phyloP scores from a whole-genome alignment of 257 asterid genomes.

The Sherardia arvensis region DNA sequence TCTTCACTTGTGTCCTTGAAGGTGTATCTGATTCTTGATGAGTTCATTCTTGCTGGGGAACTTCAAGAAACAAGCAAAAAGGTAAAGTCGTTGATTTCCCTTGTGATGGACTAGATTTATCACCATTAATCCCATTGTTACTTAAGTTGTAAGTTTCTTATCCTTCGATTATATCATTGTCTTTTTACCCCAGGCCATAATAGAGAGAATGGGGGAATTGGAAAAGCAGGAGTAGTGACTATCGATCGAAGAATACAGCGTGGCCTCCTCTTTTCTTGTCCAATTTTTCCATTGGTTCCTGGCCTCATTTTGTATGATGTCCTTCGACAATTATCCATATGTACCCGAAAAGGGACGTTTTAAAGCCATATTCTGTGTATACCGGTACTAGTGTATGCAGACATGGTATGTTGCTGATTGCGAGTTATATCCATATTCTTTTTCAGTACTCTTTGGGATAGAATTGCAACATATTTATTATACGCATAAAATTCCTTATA shows the following conservation, averaged over 20 bases:
- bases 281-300: neutral
- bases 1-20: constrained; percentile 12
- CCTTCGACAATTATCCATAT: too few relatives aligned
- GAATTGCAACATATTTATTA: too few relatives aligned
- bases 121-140: neutral
- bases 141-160: too few relatives aligned
- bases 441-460: neutral
- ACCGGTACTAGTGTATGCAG: too few relatives aligned
- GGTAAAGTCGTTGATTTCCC: constrained; percentile 34
- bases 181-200: constrained; percentile 56
- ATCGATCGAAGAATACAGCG: constrained; percentile 5
- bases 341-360: too few relatives aligned
- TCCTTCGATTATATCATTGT: neutral
- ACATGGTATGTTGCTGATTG: neutral
- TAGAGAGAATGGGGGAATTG: constrained; percentile 94
- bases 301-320: neutral
- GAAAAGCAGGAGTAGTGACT: constrained; percentile 61
- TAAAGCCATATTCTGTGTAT: too few relatives aligned
- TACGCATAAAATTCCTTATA: too few relatives aligned
- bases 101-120: neutral
- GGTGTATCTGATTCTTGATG: constrained; percentile 93
- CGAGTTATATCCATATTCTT: too few relatives aligned
- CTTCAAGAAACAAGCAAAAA: constrained; percentile 97
- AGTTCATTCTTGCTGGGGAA: constrained; percentile 97
- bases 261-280: neutral